Base-by-base conservation (phyloP, 2,329 filamentous ascomycete species). In the Zymoseptoria pseudotritici region DNA sequence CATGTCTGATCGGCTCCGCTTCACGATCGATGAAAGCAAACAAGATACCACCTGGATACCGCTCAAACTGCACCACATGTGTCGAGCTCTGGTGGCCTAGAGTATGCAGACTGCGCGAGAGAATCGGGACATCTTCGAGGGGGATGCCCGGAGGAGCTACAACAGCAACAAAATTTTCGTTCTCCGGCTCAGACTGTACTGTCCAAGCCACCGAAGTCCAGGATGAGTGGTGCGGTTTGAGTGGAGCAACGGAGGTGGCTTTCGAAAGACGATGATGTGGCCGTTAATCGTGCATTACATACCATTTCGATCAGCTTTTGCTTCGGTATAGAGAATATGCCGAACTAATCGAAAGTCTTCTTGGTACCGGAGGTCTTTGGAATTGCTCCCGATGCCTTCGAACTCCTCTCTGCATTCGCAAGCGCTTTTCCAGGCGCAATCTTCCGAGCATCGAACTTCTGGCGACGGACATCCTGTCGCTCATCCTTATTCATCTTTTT, bases 341-440 rank as follows among this genome's bases (percentile, higher is more conserved):
- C 50, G 11, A 20, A 26, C 22, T 79, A 88, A 70, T 92, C 90
- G 76, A 96, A 95, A 0, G 85, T 90, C 59, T 84, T 85, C 80
- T 94, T 96, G 76, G 86, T 91, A 58, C 92, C 92, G 64, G 87
- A 82, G 7, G 83, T 81, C 74, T 89, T 86, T 21, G 94, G 89
- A 72, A 94, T 90, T 7, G 86, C 87, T 60, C 89, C 90, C 51
- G 87, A 92, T 66, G 91, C 82, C 22, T 53, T 53, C 20, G 20
- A 22, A 53, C 59, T 60, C 69, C 89, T 83, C 58, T 80, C 80
- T 36, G 84, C 72, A 70, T 74, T 72, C 65, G 77, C 63, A 68
- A 78, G 70, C 59, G 78, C 74, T 58, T 74, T 72, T 52, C 76
- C 79, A 46, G 77, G 75, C 58, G 71, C 74, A 56, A 78, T 76